phyloP scores from a whole-genome alignment of 768 basidiomycete species.

The Hemileccinum rubropunctum region DNA sequence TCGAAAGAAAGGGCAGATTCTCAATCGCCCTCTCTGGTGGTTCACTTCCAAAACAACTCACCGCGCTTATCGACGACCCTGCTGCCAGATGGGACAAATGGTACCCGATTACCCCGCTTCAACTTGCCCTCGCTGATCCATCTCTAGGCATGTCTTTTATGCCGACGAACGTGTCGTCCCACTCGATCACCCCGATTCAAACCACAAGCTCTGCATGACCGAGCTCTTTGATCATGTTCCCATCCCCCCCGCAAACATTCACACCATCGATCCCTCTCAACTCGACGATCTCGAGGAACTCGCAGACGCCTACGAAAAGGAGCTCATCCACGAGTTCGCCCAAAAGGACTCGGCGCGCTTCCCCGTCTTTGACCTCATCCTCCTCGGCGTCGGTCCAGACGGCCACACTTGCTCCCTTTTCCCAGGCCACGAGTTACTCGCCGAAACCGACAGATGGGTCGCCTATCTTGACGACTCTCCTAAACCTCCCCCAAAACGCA shows the following conservation, averaged over 20 bases:
- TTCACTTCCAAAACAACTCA: constrained; percentile 80
- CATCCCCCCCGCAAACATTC: constrained; percentile 74
- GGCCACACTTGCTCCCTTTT: constrained; percentile 99
- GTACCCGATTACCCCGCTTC: constrained; percentile 47
- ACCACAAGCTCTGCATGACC: constrained; percentile 72
- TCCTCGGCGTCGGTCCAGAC: constrained; percentile 95
- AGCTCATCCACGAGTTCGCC: constrained; percentile 89
- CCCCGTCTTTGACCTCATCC: constrained; percentile 95
- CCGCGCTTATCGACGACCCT: constrained; percentile 59
- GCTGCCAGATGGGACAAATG: constrained; percentile 92
- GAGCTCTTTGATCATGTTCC: constrained; percentile 81
- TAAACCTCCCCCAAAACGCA: constrained; percentile 85
- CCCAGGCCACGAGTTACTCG: constrained; percentile 83
- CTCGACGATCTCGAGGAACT: constrained; percentile 79
- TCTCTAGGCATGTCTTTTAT: constrained; percentile 90
- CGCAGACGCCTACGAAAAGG: constrained; percentile 74
- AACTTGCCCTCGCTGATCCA: not conserved
- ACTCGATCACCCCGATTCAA: constrained; percentile 90
- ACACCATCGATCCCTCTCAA: constrained; percentile 69
- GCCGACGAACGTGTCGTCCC: constrained; percentile 96
- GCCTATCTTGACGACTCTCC: constrained; percentile 91
- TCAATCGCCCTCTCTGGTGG: constrained; percentile 94
- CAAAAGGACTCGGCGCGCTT: constrained; percentile 92
- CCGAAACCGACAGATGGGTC: constrained; percentile 92
- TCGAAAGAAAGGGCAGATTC: constrained; percentile 88